phyloP scores from a whole-genome alignment of 2,329 filamentous ascomycete species.

The Epichloe glyceriae region DNA sequence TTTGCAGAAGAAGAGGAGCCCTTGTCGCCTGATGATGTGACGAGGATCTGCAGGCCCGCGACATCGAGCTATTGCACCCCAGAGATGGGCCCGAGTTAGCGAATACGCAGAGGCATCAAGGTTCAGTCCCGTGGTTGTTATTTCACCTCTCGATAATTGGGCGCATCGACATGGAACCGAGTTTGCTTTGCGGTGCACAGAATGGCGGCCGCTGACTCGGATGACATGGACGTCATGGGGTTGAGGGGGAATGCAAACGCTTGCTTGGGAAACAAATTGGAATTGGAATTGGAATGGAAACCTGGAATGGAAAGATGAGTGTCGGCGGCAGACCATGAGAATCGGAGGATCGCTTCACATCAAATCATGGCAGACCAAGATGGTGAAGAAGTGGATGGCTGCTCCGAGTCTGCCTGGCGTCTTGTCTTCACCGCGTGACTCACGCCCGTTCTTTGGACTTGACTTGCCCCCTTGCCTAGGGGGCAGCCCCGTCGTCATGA shows the following conservation, averaged over 20 bases:
- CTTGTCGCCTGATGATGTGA: conserved; percentile 35
- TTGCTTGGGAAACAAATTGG: not conserved
- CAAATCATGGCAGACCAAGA: too few species aligned
- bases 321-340: too few species aligned
- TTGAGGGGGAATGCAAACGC: not conserved
- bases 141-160: conserved; percentile 43
- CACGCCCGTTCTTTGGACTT: too few species aligned
- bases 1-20: conserved; percentile 29
- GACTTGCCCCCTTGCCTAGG: too few species aligned
- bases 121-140: not conserved
- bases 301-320: not conserved
- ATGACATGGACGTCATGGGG: conserved; percentile 33
- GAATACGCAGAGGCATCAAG: not conserved
- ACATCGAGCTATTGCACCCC: conserved; percentile 43
- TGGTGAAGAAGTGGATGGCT: too few species aligned
- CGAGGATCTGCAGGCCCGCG: conserved; percentile 58
- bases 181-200: conserved; percentile 55
- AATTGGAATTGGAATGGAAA: not conserved
- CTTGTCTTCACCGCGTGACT: too few species aligned
- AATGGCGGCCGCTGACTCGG: conserved; percentile 39
- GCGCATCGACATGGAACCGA: conserved; percentile 46
- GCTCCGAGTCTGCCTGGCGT: too few species aligned
- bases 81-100: not conserved
- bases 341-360: too few species aligned
- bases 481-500: too few species aligned